A percentile compares a stretch with the other conserved stretches of the same genome.
phyloP scores from a whole-genome alignment of 2,329 filamentous ascomycete genomes.

The Davidsoniella virescens region DNA sequence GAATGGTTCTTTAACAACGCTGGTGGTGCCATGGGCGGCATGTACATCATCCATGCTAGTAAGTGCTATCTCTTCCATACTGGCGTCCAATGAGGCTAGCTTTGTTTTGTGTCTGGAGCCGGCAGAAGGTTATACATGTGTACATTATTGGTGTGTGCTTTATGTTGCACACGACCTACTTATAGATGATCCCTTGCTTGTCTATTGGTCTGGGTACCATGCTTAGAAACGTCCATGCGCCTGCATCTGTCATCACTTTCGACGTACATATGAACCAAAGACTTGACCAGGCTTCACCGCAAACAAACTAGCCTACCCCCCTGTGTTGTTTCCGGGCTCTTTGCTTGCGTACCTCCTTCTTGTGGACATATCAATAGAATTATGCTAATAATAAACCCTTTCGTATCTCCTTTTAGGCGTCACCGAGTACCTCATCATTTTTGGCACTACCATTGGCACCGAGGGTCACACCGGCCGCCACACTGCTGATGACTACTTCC shows the following conservation, averaged over 20 bases:
- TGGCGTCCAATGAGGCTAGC: too few relatives aligned
- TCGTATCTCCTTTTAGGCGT: conserved; percentile 31
- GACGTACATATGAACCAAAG: too few relatives aligned
- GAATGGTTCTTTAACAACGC: conserved; percentile 91
- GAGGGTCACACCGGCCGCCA: conserved; percentile 80
- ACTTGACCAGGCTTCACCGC: not conserved
- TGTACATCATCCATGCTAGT: conserved; percentile 83
- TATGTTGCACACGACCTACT: too few relatives aligned
- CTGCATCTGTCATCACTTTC: too few relatives aligned
- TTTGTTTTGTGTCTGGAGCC: too few relatives aligned
- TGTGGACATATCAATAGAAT: not conserved
- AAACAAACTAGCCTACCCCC: not conserved
- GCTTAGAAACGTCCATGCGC: too few relatives aligned
- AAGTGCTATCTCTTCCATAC: conserved; percentile 20
- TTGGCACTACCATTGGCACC: conserved; percentile 68
- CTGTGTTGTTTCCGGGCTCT: not conserved
- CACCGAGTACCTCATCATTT: conserved; percentile 83
- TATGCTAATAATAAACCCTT: conserved; percentile 5
- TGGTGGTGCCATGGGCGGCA: conserved; percentile 78
- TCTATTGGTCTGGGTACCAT: too few relatives aligned
- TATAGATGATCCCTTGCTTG: too few relatives aligned
- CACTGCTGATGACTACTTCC: conserved; percentile 88
- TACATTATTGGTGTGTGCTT: too few relatives aligned
- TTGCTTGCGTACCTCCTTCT: not conserved
- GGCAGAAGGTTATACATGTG: too few relatives aligned